Evolutionary conservation across 78 protist genomes (phyloP).

Genomic region (Ministeria vibrans): DNA sequence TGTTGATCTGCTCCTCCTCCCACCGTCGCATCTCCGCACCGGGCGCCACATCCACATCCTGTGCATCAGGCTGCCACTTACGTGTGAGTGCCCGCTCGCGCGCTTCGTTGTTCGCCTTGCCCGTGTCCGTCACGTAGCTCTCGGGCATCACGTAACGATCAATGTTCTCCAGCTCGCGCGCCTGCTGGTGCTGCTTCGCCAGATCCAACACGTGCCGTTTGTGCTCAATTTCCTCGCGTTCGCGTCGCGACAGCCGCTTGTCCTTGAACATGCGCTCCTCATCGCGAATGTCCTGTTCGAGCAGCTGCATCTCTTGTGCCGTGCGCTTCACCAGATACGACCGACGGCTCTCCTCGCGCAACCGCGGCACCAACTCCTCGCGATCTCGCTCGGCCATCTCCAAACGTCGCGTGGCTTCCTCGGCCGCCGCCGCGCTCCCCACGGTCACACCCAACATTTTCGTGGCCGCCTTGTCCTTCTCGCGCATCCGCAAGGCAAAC

Average conservation of each 20-base stretch:
- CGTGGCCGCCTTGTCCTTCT: slow-evolving; percentile 23
- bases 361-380: neutral
- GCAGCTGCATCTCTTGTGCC: neutral
- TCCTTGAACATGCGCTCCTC: slow-evolving; percentile 59
- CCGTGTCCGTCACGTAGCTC: slow-evolving; percentile 17
- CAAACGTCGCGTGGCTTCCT: neutral
- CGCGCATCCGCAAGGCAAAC: slow-evolving; percentile 30
- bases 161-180: neutral
- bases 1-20: slow-evolving; percentile 50
- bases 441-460: neutral
- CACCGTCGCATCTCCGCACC: slow-evolving; percentile 21
- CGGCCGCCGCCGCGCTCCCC: neutral
- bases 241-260: slow-evolving; percentile 49
- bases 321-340: neutral
- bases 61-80: neutral
- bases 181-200: slow-evolving; percentile 35
- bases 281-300: slow-evolving; percentile 36
- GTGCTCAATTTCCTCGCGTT: slow-evolving; percentile 43
- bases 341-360: slow-evolving; percentile 8
- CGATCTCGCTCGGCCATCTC: slow-evolving; percentile 5
- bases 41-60: neutral
- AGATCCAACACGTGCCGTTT: slow-evolving; percentile 51
- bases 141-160: slow-evolving; percentile 39
- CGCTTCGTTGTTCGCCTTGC: neutral
- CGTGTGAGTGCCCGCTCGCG: neutral